phyloP scores from a whole-genome alignment of 2,329 filamentous ascomycete species.

The Fusarium mangiferae region DNA sequence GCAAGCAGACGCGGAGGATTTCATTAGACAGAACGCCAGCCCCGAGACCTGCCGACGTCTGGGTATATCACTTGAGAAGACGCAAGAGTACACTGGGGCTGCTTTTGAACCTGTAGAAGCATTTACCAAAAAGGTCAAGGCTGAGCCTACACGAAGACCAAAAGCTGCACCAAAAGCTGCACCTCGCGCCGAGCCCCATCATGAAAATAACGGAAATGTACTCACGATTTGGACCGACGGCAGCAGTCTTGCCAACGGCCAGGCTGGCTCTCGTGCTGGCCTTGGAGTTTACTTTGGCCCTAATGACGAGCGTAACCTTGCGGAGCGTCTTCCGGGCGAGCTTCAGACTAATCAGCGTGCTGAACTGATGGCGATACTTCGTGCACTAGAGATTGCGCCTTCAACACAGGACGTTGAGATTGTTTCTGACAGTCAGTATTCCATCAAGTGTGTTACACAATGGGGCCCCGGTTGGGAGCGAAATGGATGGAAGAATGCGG shows the following conservation, averaged over 20 bases:
- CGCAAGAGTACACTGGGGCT: slow-evolving; percentile 2
- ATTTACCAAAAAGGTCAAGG: slow-evolving; percentile 40
- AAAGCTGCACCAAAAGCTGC: neutral
- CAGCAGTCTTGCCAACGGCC: slow-evolving; percentile 69
- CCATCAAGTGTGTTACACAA: slow-evolving; percentile 86
- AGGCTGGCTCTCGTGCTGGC: slow-evolving; percentile 64
- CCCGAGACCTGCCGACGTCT: slow-evolving; percentile 55
- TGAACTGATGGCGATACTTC: slow-evolving; percentile 88
- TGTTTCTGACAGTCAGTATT: slow-evolving; percentile 88
- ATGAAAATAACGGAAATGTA: slow-evolving; percentile 32
- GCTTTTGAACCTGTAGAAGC: slow-evolving; percentile 31
- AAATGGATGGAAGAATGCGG: slow-evolving; percentile 80
- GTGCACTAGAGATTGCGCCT: slow-evolving; percentile 81
- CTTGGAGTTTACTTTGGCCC: slow-evolving; percentile 72
- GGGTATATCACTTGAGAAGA: slow-evolving; percentile 44
- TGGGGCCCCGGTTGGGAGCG: slow-evolving; percentile 84
- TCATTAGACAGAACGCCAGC: slow-evolving; percentile 67
- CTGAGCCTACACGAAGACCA: slow-evolving; percentile 40
- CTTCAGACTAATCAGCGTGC: slow-evolving; percentile 94
- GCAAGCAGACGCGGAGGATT: slow-evolving; percentile 79
- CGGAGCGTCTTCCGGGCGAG: slow-evolving; percentile 77
- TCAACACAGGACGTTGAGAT: slow-evolving; percentile 77
- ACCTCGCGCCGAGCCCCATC: neutral
- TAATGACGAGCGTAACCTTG: slow-evolving; percentile 70
- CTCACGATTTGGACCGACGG: slow-evolving; percentile 70